Evolutionary conservation across 192 early-diverging fungal genomes (phyloP).

Genomic region (Thamnidium elegans): DNA sequence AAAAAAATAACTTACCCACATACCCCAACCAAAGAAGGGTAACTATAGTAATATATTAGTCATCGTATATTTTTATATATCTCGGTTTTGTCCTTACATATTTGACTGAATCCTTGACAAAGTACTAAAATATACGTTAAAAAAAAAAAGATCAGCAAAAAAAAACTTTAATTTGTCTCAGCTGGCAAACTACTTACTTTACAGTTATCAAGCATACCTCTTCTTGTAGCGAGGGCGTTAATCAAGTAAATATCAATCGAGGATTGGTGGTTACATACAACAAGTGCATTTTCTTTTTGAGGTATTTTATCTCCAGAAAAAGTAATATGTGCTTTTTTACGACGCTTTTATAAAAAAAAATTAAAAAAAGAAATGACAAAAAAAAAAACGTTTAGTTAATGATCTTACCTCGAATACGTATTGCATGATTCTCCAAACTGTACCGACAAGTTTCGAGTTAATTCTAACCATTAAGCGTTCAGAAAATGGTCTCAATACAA

Average conservation of each 20-base stretch:
- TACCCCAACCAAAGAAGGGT: slow-evolving; percentile 61
- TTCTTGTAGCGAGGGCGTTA: slow-evolving; percentile 48
- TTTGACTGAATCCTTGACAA: slow-evolving; percentile 61
- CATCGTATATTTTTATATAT: not conserved
- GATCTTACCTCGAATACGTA: slow-evolving; percentile 10
- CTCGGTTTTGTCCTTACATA: slow-evolving; percentile 35
- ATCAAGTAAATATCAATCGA: slow-evolving; percentile 59
- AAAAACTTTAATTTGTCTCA: no score
- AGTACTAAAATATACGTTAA: no score
- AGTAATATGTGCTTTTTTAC: slow-evolving; percentile 45
- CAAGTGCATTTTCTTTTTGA: slow-evolving; percentile 47
- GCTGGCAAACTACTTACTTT: slow-evolving; percentile 34
- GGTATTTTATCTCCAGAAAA: slow-evolving; percentile 55
- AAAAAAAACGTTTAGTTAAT: slow-evolving; percentile 23
- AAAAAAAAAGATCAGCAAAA: no score
- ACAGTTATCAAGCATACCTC: slow-evolving; percentile 51
- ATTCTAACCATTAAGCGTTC: slow-evolving; percentile 46
- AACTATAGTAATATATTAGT: slow-evolving; percentile 30
- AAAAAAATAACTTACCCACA: slow-evolving; percentile 43
- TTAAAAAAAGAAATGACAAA: slow-evolving; percentile 15
- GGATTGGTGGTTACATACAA: slow-evolving; percentile 54
- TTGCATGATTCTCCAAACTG: slow-evolving; percentile 54
- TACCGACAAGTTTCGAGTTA: slow-evolving; percentile 46
- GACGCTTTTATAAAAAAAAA: slow-evolving; percentile 3
- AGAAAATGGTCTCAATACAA: slow-evolving; percentile 49